These are phyloP conservation scores for Coemansia sp. DNA, from an alignment of 192 early-diverging fungal species.

Conservation along the genomic window DNA sequence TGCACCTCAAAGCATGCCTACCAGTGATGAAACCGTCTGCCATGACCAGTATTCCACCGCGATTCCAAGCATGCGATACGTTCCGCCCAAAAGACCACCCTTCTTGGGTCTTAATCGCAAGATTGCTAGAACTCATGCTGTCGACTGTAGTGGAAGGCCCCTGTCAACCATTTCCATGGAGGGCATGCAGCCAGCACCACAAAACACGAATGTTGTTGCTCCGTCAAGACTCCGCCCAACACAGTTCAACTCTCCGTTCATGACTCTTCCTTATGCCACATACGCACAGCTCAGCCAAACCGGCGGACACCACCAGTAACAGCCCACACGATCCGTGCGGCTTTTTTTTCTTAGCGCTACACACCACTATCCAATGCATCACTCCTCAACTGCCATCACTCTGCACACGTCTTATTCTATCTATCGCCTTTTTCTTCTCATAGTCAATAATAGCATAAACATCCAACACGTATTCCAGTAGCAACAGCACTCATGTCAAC, in stretches of 20 bases:
- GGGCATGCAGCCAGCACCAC: neutral
- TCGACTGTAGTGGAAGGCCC: neutral
- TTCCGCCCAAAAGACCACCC: constrained; percentile 38
- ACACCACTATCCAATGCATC: no score
- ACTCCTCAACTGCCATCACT: neutral
- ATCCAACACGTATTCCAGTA: no score
- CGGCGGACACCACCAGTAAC: constrained; percentile 6
- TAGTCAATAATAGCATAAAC: no score
- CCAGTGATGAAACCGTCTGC: constrained; percentile 13
- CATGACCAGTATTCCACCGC: neutral
- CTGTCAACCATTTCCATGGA: neutral
- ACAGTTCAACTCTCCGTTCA: constrained; percentile 51
- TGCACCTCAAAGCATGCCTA: constrained; percentile 1
- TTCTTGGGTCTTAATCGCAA: constrained; percentile 44
- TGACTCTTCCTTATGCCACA: constrained; percentile 47
- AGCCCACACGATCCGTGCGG: neutral
- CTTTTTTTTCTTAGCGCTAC: constrained; percentile 3
- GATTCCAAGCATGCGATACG: constrained; percentile 9
- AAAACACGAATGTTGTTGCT: neutral
- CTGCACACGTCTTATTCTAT: no score
- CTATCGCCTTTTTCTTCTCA: no score
- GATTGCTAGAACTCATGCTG: neutral
- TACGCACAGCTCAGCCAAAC: constrained; percentile 30
- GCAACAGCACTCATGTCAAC: no score
- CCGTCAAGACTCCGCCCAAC: constrained; percentile 30